Percentiles rank a stretch among this genome's conserved stretches.
Evolutionary conservation across 257 asterid species (phyloP).

Genomic region (Fraxinus americana): DNA sequence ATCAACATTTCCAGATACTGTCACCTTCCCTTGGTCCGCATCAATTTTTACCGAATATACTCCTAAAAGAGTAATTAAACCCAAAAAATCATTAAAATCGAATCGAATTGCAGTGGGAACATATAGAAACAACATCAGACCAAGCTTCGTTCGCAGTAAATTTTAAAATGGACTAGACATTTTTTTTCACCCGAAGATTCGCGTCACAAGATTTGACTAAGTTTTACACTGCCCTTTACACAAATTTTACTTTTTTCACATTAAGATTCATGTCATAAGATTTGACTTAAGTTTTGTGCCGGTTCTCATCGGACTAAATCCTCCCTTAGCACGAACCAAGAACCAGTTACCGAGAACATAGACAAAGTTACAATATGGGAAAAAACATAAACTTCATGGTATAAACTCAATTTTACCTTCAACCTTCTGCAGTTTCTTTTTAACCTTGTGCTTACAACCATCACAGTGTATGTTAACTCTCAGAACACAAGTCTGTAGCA

Average conservation of each 20-base stretch:
- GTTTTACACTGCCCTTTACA: not conserved
- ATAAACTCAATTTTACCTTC: constrained; percentile 40
- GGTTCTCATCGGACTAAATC: too few species aligned
- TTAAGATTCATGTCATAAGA: not conserved
- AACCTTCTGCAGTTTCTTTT: constrained; percentile 57
- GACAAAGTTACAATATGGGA: too few species aligned
- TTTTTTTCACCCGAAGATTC: too few species aligned
- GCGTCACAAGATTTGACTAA: too few species aligned
- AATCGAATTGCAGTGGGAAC: not conserved
- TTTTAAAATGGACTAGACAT: too few species aligned
- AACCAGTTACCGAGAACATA: too few species aligned
- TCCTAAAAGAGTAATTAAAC: constrained; percentile 24
- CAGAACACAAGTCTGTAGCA: constrained; percentile 59
- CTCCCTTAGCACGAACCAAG: too few species aligned
- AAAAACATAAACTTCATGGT: too few species aligned
- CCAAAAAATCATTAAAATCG: not conserved
- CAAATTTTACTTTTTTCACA: not conserved
- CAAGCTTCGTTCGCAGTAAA: too few species aligned
- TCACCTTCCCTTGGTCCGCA: constrained; percentile 59
- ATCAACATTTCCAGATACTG: constrained; percentile 68
- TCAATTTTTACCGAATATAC: constrained; percentile 40
- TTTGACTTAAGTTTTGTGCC: too few species aligned
- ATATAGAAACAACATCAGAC: too few species aligned
- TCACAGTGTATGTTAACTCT: constrained; percentile 72
- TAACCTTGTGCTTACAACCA: constrained; percentile 69